Conservation (phyloP, 345 rosid genomes). For the Bruguiera parviflora region DNA sequence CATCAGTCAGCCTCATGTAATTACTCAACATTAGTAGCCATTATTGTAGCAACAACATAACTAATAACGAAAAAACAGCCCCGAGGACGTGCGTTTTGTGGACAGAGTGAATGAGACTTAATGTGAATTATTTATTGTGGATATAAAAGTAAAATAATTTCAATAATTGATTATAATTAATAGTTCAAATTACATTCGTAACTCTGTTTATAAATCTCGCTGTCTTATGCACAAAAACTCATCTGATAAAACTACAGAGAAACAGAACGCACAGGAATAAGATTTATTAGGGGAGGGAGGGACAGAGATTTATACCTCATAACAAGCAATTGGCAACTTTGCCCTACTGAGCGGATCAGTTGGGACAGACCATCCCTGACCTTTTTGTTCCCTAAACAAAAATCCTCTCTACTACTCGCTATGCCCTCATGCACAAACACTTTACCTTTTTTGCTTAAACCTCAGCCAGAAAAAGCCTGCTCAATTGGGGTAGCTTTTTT, state of each 20-base stretch:
- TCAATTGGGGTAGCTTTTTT: conserved; percentile 8
- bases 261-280: background rate
- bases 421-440: background rate
- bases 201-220: too few relatives aligned
- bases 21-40: too few relatives aligned
- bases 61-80: too few relatives aligned
- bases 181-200: too few relatives aligned
- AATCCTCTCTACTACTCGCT: conserved; percentile 1
- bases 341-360: conserved; percentile 17
- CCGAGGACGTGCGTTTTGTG: too few relatives aligned
- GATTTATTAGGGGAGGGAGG: background rate
- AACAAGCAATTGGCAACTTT: background rate
- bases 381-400: conserved; percentile 21
- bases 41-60: too few relatives aligned
- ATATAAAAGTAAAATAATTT: too few relatives aligned
- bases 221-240: too few relatives aligned
- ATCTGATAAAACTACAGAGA: background rate
- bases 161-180: too few relatives aligned
- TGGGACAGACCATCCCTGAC: conserved; percentile 7
- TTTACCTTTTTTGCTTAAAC: background rate
- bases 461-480: conserved; percentile 17
- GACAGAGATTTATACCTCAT: background rate
- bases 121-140: too few relatives aligned
- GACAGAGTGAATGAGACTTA: too few relatives aligned
- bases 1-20: too few relatives aligned